Evolutionary conservation across 805 yeast species (phyloP).

Genomic region (Sungouiozyma ichnusensis): DNA sequence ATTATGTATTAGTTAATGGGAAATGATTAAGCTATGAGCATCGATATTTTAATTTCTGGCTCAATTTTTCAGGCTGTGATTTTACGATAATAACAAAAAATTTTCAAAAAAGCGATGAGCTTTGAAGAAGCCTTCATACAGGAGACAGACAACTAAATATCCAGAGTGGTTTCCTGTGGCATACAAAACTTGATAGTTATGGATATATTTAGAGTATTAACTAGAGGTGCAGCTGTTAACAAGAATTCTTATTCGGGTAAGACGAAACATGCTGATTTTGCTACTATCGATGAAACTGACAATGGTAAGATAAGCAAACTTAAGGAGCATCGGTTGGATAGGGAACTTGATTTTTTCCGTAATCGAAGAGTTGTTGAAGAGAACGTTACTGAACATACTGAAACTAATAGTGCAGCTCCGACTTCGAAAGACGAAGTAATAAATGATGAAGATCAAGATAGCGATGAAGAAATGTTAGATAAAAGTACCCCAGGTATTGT

Average conservation of each 20-base stretch:
- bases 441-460: conserved; percentile 22
- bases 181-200: conserved; percentile 31
- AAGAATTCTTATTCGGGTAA: conserved; percentile 31
- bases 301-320: conserved; percentile 27
- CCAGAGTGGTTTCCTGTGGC: too few relatives aligned
- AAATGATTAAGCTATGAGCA: too few relatives aligned
- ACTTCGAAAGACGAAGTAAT: conserved; percentile 16
- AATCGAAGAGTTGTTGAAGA: conserved; percentile 34
- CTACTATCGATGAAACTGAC: conserved; percentile 28
- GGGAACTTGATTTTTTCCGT: conserved; percentile 77
- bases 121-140: too few relatives aligned
- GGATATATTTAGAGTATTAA: conserved; percentile 82
- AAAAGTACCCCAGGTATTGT: conserved; percentile 35
- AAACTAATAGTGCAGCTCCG: conserved; percentile 3
- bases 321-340: conserved; percentile 41
- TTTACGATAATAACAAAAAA: too few relatives aligned
- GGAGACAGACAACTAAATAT: too few relatives aligned
- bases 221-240: conserved; percentile 77
- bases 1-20: too few relatives aligned
- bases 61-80: too few relatives aligned
- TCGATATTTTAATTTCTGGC: too few relatives aligned
- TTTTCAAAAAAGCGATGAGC: too few relatives aligned
- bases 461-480: conserved; percentile 22
- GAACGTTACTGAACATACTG: conserved; percentile 4
- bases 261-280: conserved; percentile 17